Percentiles rank a stretch among this genome's conserved stretches.
Conservation (phyloP, 2,329 filamentous ascomycete species). For the Alternaria burnsii region DNA sequence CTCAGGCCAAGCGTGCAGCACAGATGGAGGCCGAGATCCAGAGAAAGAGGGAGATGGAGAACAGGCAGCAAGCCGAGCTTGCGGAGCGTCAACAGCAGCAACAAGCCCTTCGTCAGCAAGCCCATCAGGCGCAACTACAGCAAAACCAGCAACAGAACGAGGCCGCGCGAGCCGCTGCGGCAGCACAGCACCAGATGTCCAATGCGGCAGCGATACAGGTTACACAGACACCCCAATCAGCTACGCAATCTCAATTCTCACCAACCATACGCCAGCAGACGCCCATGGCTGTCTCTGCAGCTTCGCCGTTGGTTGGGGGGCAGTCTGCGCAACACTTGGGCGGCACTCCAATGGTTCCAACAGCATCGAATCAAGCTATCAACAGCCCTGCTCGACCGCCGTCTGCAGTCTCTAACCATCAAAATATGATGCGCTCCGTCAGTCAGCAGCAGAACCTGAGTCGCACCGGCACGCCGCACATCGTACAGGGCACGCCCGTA, state of each 20-base stretch:
- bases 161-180: conserved; percentile 47
- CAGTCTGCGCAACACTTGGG: conserved; percentile 49
- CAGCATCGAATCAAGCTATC: conserved; percentile 49
- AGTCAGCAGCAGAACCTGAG: conserved; percentile 52
- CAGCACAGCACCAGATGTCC: conserved; percentile 43
- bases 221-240: conserved; percentile 60
- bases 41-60: conserved; percentile 47
- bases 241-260: conserved; percentile 69
- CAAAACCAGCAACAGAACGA: conserved; percentile 43
- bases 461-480: conserved; percentile 50
- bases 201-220: conserved; percentile 34
- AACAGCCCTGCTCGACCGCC: conserved; percentile 50
- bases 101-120: conserved; percentile 59
- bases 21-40: conserved; percentile 46
- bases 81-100: conserved; percentile 58
- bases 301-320: conserved; percentile 51
- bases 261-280: conserved; percentile 62
- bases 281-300: conserved; percentile 53
- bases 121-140: conserved; percentile 43
- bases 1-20: conserved; percentile 52
- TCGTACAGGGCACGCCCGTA: conserved; percentile 50
- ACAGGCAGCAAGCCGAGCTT: conserved; percentile 44
- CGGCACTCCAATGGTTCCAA: conserved; percentile 56
- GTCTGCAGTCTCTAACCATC: conserved; percentile 50
- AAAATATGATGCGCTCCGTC: conserved; percentile 50